A percentile compares a stretch with the other conserved stretches of the same genome.
phyloP scores from a whole-genome alignment of 441 rosid species.

The Pelargonium exstipulatum region DNA sequence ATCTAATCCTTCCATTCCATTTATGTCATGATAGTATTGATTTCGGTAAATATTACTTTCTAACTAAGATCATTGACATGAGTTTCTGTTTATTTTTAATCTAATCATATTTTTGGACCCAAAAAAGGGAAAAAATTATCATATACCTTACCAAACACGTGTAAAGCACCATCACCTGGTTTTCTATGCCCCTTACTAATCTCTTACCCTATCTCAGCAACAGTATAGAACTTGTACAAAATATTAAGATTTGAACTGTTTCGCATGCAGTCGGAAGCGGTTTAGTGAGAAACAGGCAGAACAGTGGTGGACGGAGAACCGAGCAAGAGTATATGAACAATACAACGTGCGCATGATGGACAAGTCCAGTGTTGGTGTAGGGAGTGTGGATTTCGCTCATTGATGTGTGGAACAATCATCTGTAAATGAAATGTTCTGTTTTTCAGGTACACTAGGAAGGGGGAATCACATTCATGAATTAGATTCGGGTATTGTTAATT shows the following conservation, averaged over 20 bases:
- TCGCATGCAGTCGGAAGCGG: constrained; percentile 62
- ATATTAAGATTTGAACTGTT: constrained; percentile 1
- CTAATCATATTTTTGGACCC: too few relatives aligned
- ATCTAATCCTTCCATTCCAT: too few relatives aligned
- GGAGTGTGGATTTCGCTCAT: constrained; percentile 59
- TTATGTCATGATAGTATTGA: too few relatives aligned
- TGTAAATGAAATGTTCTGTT: constrained; percentile 26
- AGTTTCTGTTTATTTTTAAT: too few relatives aligned
- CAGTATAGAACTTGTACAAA: too few relatives aligned
- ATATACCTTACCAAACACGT: too few relatives aligned
- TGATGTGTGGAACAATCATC: constrained; percentile 24
- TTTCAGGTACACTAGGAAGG: neutral
- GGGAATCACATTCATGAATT: constrained; percentile 26
- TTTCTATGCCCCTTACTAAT: too few relatives aligned
- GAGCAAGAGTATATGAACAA: constrained; percentile 74
- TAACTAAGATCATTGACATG: too few relatives aligned
- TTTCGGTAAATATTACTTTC: too few relatives aligned
- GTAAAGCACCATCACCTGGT: too few relatives aligned
- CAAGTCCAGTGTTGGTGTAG: constrained; percentile 58
- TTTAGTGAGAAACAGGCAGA: constrained; percentile 94
- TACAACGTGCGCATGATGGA: constrained; percentile 74
- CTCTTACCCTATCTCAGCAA: too few relatives aligned
- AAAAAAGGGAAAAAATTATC: too few relatives aligned
- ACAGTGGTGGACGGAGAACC: constrained; percentile 95
- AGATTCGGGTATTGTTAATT: constrained; percentile 19